A percentile compares a stretch with the other conserved stretches of the same genome.
Evolutionary conservation across 2,329 filamentous ascomycete genomes (phyloP).

Genomic region (Xylaria hypoxylon): DNA sequence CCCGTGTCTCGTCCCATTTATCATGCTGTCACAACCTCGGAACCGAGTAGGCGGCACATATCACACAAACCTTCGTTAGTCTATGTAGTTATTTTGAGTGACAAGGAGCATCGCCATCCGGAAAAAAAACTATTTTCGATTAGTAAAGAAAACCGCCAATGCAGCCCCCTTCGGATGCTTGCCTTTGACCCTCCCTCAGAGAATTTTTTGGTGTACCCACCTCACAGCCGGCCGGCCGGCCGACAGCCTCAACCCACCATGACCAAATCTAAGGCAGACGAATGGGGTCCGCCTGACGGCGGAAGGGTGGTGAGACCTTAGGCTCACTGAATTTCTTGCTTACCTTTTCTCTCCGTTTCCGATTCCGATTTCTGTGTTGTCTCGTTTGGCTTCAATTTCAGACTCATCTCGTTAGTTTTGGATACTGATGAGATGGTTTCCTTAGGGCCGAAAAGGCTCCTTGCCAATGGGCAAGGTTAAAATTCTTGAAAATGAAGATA

Average conservation of each 20-base stretch:
- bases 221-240: not conserved
- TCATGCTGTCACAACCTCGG: not conserved
- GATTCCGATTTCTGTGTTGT: no score
- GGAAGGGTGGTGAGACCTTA: not conserved
- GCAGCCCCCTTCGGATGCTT: constrained; percentile 6
- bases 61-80: constrained; percentile 5
- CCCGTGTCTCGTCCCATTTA: not conserved
- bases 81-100: not conserved
- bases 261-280: not conserved
- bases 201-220: not conserved
- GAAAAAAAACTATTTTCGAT: not conserved
- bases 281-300: constrained; percentile 13
- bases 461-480: no score
- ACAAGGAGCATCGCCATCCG: not conserved
- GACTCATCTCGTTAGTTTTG: no score
- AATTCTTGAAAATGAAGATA: no score
- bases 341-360: not conserved
- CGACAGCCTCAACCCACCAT: not conserved
- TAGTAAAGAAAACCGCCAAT: not conserved
- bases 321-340: constrained; percentile 5
- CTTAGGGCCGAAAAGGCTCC: no score
- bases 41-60: not conserved
- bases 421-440: no score
- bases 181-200: constrained; percentile 7
- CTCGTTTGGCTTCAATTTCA: no score